Base-by-base conservation (phyloP, 768 basidiomycete species). In the Rhodocollybia butyracea region DNA sequence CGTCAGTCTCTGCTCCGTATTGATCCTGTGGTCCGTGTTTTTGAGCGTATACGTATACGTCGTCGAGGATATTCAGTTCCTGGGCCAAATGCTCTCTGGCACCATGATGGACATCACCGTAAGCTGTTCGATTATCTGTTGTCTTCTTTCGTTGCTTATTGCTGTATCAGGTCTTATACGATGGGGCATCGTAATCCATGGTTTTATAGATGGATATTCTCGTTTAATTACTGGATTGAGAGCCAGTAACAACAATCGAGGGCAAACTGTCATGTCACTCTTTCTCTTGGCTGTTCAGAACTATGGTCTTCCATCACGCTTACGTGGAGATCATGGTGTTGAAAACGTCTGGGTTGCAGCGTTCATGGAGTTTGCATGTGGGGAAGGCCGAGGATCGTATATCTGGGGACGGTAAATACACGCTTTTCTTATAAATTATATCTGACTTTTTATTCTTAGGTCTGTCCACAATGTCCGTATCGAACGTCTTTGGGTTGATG, bases 31-130 rank as follows among this genome's bases (percentile, higher is more conserved):
- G 47, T 30, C 12, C 21, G 45, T 2, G 36, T 51, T 8, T 68
- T 66, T 56, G 62, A 59, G 29, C 34, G 46, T 11, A 56, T 59
- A 4, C 34, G 45, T 2, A 57, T 60, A 40, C 56, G 39, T 4
- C 51, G 57, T 3, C 50, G 51, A 2, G 26, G 22, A 2, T 59
- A 59, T 34, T 17, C 2, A 26, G 59, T 59, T 5, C 53, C 57
- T 3, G 57, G 57, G 5, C 59, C 59, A 19, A 60, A 58, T 51
- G 47, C 57, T 1, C 17, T 51, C 58, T 71, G 69, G 69, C 70
- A 73, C 54, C 68, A 73, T 61, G 69, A 74, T 60, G 69, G 73
- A 0, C 70, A 73, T 47, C 72, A 72, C 60, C 66, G 71, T 72
- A 47, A n/a, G 62, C 57, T 12, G 24, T 32, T 24, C 6, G 22